These are phyloP conservation scores for Scytalidium sp. DNA, from an alignment of 2,329 filamentous ascomycete species.

Conservation along the genomic window DNA sequence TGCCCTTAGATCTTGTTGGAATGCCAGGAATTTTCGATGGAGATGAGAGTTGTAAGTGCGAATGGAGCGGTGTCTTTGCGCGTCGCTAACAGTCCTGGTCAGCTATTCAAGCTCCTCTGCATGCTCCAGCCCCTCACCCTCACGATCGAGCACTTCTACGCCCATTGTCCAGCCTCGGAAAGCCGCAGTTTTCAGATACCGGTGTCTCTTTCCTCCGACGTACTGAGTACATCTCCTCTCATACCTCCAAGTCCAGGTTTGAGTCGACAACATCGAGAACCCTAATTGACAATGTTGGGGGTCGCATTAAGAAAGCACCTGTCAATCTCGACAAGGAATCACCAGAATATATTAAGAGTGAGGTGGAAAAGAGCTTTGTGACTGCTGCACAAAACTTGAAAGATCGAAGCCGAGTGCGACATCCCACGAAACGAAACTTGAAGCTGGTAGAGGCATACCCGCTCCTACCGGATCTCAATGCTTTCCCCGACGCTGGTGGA, in stretches of 20 bases:
- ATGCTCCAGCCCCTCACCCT: slow-evolving; percentile 71
- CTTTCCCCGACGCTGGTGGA: slow-evolving; percentile 67
- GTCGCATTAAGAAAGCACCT: slow-evolving; percentile 39
- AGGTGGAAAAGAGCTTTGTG: slow-evolving; percentile 62
- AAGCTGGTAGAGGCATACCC: slow-evolving; percentile 58
- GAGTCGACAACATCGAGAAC: slow-evolving; percentile 53
- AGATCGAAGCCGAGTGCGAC: slow-evolving; percentile 51
- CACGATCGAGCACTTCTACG: slow-evolving; percentile 82
- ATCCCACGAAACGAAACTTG: slow-evolving; percentile 54
- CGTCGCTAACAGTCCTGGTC: slow-evolving; percentile 18
- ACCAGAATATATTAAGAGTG: slow-evolving; percentile 64
- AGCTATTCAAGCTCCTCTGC: slow-evolving; percentile 80
- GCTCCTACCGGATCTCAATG: slow-evolving; percentile 62
- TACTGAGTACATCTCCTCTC: slow-evolving; percentile 87
- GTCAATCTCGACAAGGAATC: slow-evolving; percentile 54
- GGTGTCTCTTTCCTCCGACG: slow-evolving; percentile 91
- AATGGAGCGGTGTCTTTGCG: slow-evolving; percentile 13
- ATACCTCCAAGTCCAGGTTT: slow-evolving; percentile 44
- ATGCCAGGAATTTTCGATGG: slow-evolving; percentile 94
- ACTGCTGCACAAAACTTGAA: slow-evolving; percentile 51
- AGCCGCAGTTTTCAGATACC: slow-evolving; percentile 71
- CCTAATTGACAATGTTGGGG: slow-evolving; percentile 37
- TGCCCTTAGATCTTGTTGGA: slow-evolving; percentile 93
- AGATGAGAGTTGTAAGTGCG: slow-evolving; percentile 78
- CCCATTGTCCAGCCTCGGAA: slow-evolving; percentile 79